Evolutionary conservation across 208 protist genomes (phyloP), one percentile per base, ranked within the genome.

Genomic region (Leishmania tarentolae): DNA sequence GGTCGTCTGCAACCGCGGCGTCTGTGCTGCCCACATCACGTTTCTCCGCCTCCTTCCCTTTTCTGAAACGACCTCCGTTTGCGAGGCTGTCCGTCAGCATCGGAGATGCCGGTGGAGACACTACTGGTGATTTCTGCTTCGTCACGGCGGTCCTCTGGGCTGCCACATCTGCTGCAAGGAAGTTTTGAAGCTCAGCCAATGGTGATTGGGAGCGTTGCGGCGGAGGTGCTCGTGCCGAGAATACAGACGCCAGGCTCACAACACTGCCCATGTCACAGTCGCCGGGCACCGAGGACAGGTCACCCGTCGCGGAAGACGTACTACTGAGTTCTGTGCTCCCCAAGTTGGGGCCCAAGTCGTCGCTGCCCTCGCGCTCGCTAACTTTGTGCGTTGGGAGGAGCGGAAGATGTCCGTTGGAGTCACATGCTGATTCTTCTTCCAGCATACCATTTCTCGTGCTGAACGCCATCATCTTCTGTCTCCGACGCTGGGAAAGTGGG

Each of bases 241-340:
- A 13, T 3, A 69, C n/a, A 31, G 78, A 69, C 21, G 68, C 35
- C 24, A 52, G 28, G n/a, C 61, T 40, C 7, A 59, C 52, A 50
- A 56, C 11, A 50, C 44, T 70, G 50, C 21, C 69, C 19, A 72
- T 2, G 2, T 28, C 35, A 31, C 9, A 17, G 24, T 77, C 79
- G 28, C 65, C 66, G 42, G 78, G 50, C 53, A 77, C 57, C 0
- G 73, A 31, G 66, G 79, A 81, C 19, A 56, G 42, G 21, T 81
- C 78, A 42, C 53, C 31, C 35, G 0, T 40, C 17, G 19, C 37
- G 69, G 44, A 21, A 19, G 52, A 50, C 13, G 56, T 44, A 8
- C 21, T 50, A 8, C 44, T n/a, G 28, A 63, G 40, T 3, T 74
- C 63, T 31, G 9, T 46, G 35, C 19, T 76, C 44, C 77, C 47